Conservation (phyloP, 2,329 filamentous ascomycete species). For the Colletotrichum cuscutae region DNA sequence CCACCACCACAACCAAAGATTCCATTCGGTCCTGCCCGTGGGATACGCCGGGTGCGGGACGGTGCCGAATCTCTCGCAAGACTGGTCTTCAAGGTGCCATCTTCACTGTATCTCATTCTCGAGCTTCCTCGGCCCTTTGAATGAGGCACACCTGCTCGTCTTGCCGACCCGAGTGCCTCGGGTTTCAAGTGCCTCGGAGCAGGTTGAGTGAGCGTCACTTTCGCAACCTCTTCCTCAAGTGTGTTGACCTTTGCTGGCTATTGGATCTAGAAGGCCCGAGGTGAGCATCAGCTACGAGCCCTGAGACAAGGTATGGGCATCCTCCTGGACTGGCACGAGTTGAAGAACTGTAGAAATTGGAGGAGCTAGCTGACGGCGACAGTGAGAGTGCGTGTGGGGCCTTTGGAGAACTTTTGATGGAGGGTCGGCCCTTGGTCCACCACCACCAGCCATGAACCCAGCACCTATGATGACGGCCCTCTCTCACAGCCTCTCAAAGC, state of each 20-base stretch:
- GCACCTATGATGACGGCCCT: not conserved
- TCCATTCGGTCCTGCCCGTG: conserved; percentile 24
- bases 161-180: too few relatives aligned
- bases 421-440: not conserved
- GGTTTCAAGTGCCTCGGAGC: not conserved
- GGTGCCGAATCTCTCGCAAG: not conserved
- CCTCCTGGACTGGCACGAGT: not conserved
- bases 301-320: not conserved
- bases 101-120: not conserved
- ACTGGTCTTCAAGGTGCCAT: not conserved
- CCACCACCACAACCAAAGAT: not conserved
- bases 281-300: not conserved
- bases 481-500: not conserved
- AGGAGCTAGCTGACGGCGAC: not conserved
- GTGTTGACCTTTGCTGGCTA: not conserved
- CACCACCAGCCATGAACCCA: not conserved
- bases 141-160: not conserved
- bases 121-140: not conserved
- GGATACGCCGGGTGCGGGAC: conserved; percentile 1
- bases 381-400: conserved; percentile 14
- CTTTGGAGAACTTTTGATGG: conserved; percentile 20
- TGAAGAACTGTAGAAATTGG: not conserved
- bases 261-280: not conserved
- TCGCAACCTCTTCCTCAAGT: not conserved
- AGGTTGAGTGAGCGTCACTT: not conserved